These are phyloP conservation scores for Suillus decipiens DNA, from an alignment of 768 basidiomycete species.

Conservation along the genomic window DNA sequence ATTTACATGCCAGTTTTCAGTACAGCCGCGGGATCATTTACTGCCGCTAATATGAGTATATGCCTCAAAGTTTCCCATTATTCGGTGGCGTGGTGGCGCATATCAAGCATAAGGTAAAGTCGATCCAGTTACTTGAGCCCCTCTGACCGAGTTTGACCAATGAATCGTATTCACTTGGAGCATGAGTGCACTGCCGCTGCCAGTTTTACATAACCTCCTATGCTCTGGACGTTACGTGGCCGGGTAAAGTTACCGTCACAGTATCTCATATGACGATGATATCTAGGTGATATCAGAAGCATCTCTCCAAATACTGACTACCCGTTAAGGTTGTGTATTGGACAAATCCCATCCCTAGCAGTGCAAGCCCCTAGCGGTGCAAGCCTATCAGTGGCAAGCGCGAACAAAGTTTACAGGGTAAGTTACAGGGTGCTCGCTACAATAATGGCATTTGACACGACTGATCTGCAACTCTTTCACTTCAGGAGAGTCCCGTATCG, in stretches of 20 bases:
- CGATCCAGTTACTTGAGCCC: not conserved
- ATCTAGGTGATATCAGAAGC: constrained; percentile 56
- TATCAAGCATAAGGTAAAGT: constrained; percentile 39
- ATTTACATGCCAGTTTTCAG: constrained; percentile 45
- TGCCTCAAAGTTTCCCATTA: constrained; percentile 41
- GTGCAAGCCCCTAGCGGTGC: constrained; percentile 38
- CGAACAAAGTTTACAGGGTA: constrained; percentile 39
- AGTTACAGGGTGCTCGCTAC: constrained; percentile 21
- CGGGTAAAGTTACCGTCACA: constrained; percentile 49
- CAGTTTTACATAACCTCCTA: constrained; percentile 61
- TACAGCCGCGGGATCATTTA: constrained; percentile 41
- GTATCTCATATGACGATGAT: constrained; percentile 64
- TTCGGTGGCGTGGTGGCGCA: constrained; percentile 47
- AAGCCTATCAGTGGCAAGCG: constrained; percentile 54
- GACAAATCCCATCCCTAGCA: constrained; percentile 48
- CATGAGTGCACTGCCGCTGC: constrained; percentile 59
- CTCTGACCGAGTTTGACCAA: constrained; percentile 42
- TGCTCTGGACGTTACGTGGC: constrained; percentile 57
- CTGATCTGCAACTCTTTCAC: constrained; percentile 2
- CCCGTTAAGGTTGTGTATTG: constrained; percentile 58
- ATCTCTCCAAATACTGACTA: constrained; percentile 4
- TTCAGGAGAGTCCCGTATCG: constrained; percentile 32
- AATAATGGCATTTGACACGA: not conserved
- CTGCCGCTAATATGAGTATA: constrained; percentile 34
- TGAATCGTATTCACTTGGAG: constrained; percentile 54